Percentiles rank a stretch among this genome's conserved stretches.
Evolutionary conservation across 345 rosid species (phyloP).

Genomic region (Aurinia saxatilis): DNA sequence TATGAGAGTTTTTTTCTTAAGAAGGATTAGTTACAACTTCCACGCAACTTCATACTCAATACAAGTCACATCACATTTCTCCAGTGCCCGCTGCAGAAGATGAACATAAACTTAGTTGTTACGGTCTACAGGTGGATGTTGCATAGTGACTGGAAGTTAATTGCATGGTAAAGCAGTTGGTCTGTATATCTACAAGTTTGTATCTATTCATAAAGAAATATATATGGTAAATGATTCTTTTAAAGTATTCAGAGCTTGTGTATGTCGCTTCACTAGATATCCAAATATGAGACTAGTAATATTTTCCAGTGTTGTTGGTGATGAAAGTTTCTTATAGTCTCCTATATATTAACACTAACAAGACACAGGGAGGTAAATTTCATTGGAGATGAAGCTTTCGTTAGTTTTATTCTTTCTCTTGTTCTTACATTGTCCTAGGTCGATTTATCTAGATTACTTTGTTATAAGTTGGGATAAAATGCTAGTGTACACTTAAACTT

Average conservation of each 20-base stretch:
- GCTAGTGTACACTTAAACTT: too few species aligned
- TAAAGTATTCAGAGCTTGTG: background rate
- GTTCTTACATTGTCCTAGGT: too few species aligned
- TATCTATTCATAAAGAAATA: background rate
- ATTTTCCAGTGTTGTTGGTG: too few species aligned
- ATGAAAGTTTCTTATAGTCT: too few species aligned
- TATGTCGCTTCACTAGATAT: background rate
- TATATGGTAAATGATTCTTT: conserved; percentile 19
- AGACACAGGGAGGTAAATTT: too few species aligned
- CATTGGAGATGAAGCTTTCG: too few species aligned
- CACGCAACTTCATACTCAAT: conserved; percentile 17
- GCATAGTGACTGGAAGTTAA: conserved; percentile 1
- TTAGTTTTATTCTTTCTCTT: too few species aligned
- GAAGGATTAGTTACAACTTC: conserved; percentile 12
- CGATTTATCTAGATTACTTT: too few species aligned
- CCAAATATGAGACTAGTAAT: background rate
- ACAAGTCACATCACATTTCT: conserved; percentile 12
- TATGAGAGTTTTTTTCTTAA: conserved; percentile 6
- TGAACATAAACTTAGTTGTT: background rate
- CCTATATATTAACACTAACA: too few species aligned
- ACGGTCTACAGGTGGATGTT: conserved; percentile 16
- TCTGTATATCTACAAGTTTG: conserved; percentile 21
- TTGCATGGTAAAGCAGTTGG: conserved; percentile 2
- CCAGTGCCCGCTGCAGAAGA: conserved; percentile 6
- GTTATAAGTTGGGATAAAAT: too few species aligned